Base-by-base conservation (phyloP, 2,329 filamentous ascomycete genomes). In the Aspergillus sp. region DNA sequence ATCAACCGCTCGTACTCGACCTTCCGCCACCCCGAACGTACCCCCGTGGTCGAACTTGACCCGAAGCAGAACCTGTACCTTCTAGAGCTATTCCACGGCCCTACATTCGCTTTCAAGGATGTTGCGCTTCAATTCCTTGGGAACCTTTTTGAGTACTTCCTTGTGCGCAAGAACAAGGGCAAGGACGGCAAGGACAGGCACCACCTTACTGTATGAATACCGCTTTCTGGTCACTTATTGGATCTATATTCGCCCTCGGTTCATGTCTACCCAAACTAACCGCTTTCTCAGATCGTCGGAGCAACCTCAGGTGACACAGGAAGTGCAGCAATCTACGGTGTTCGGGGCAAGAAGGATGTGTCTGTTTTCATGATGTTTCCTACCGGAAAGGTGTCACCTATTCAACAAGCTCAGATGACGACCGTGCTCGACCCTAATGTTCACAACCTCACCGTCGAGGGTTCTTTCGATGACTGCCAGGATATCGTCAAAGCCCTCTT, bases 341-440 rank as follows among this genome's bases (percentile, higher is more conserved):
- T 99, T 54, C 82, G 93, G 51, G 92, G 93, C 54, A 98, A 98
- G 86, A 93, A 96, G 78, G 95, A 99, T 81, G 90, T 97, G 15
- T 96, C 91, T 0, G 90, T 98, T 53, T 95, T 96, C 79, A 98
- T 99, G 72, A 83, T 98, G 68, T 89, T 93, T 75, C 95, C 95
- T 24, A 90, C 95, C 75, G 93, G 92, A 61, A 89, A 91, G 65
- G 89, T 98, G 61, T 92, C 89, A 72, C 90, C 92, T 13, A 89
- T 98, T 57, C 95, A 98, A 75, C 91, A 98, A 76, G 89, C 90
- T 4, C 95, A 98, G 79, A 98, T 98, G 95, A 97, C 93, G 0
- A 97, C 93, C 0, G 90, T 95, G 27, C 80, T 91, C 41, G 95
- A 98, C 73, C 79, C 84, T 58, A 98, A 98, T 71, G 93, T 98